A percentile compares a stretch with the other conserved stretches of the same genome.
Conservation (phyloP, 2,329 filamentous ascomycete genomes). For the Sporothrix luriei region DNA sequence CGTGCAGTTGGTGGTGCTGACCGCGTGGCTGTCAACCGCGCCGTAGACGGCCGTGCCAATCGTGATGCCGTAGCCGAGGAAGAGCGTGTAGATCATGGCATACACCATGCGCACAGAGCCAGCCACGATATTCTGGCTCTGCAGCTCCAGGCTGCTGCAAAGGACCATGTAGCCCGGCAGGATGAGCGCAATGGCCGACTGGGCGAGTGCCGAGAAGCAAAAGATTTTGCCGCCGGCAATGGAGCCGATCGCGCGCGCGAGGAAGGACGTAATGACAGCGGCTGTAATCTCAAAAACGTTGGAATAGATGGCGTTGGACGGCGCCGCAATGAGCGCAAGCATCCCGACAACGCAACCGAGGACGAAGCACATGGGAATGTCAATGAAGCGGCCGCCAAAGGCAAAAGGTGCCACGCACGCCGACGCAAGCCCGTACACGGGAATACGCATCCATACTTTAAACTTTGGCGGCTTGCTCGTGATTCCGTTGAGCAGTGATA, state of each 20-base stretch:
- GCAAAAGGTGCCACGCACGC: conserved; percentile 77
- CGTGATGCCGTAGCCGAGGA: conserved; percentile 72
- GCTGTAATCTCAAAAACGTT: conserved; percentile 54
- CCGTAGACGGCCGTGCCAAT: conserved; percentile 67
- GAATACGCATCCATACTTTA: conserved; percentile 58
- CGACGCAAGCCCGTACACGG: conserved; percentile 75
- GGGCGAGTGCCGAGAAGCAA: conserved; percentile 71
- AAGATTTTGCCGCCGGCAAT: conserved; percentile 61
- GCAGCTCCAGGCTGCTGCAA: conserved; percentile 62
- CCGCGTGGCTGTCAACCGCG: conserved; percentile 59
- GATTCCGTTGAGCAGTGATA: conserved; percentile 60
- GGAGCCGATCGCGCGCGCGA: conserved; percentile 69
- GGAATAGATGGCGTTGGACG: conserved; percentile 65
- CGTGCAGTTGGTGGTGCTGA: conserved; percentile 45
- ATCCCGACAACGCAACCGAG: conserved; percentile 74
- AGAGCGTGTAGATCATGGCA: conserved; percentile 71
- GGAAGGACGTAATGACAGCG: conserved; percentile 65
- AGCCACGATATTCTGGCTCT: conserved; percentile 68
- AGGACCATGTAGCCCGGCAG: conserved; percentile 71
- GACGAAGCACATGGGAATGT: conserved; percentile 75
- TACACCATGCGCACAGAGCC: conserved; percentile 75
- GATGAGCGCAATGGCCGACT: conserved; percentile 75
- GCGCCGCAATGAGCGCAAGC: conserved; percentile 73
- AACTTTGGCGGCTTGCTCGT: conserved; percentile 53
- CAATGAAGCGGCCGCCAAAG: conserved; percentile 74